phyloP scores from a whole-genome alignment of 768 basidiomycete species.

The Lentinula edodes region DNA sequence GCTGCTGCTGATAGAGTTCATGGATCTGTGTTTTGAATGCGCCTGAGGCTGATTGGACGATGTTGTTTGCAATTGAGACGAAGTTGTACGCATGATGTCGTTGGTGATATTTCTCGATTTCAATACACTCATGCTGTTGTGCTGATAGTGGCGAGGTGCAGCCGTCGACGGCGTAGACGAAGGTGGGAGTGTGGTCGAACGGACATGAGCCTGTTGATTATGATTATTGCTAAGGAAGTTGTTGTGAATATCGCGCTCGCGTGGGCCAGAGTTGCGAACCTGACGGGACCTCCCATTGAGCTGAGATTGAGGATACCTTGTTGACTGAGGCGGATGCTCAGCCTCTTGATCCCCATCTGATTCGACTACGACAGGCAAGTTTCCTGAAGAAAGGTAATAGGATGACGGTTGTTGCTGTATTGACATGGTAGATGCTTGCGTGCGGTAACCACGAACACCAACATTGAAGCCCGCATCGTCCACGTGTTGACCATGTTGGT shows the following conservation, averaged over 20 bases:
- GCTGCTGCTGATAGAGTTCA: constrained; percentile 18
- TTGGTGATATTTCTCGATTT: constrained; percentile 27
- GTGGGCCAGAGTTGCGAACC: not conserved
- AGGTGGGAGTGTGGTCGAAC: constrained; percentile 41
- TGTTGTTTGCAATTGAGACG: constrained; percentile 9
- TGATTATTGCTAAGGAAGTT: constrained; percentile 18
- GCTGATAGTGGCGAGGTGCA: constrained; percentile 37
- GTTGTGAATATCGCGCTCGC: constrained; percentile 6
- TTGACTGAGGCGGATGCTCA: not conserved
- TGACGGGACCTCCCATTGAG: constrained; percentile 4
- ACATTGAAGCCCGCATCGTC: constrained; percentile 27
- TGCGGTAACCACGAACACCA: constrained; percentile 37
- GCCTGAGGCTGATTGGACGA: constrained; percentile 12
- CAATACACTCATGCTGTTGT: constrained; percentile 42
- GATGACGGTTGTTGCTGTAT: constrained; percentile 12
- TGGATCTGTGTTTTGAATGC: constrained; percentile 18
- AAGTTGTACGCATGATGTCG: constrained; percentile 16
- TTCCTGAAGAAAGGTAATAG: not conserved
- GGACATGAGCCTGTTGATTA: constrained; percentile 29
- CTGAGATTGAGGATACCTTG: constrained; percentile 7
- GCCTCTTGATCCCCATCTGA: not conserved
- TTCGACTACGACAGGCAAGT: constrained; percentile 2
- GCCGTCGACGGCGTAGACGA: constrained; percentile 22
- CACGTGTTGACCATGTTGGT: constrained; percentile 14
- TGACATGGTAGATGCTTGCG: constrained; percentile 30